Evolutionary conservation across 306 rosid genomes (phyloP), one percentile per base, ranked within the genome.

Genomic region (Castanea sativa): DNA sequence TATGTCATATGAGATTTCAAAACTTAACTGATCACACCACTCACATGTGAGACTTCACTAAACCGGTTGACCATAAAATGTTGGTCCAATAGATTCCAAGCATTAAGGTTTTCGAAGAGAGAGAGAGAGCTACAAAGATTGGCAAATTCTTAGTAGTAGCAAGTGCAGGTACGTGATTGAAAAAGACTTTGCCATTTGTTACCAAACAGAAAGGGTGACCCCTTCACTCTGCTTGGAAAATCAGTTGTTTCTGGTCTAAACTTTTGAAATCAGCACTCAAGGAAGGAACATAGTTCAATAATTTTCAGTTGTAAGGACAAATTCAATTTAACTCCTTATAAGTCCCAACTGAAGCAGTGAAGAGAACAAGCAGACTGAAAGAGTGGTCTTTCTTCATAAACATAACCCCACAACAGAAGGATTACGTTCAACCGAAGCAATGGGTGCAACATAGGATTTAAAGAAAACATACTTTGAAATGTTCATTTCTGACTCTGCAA

Each of bases 381-480:
- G 69, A 63, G 14, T 63, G 8, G 9, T 13, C 2, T 6, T 2
- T 29, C 69, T 6, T 35, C 25, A 65, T 9, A 65, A 30, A 65
- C 6, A 13, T 33, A 19, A 19, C 51, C 52, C 38, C n/a, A 21
- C n/a, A 67, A 19, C 72, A 67, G 49, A 35, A 67, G 7, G 51
- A 7, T 16, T 33, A 35, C 8, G 51, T 67, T 68, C 7, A 10
- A 35, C 53, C 53, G 53, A 65, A 65, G 16, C 45, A n/a, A 65
- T 3, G 71, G 45, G 4, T 63, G 6, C 21, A 63, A 63, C 11
- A 14, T 19, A 32, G 45, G 41, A 18, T 41, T 41, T 16, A 64
- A 65, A 45, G 16, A 70, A 14, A 76, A 80, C 88, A 74, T 87
- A 92, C 97, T 83, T 94, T 79, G 97, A 85, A 55, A 56, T 65